These are phyloP conservation scores for Fusarium burgessii DNA, from an alignment of 2,329 filamentous ascomycete species.

Conservation along the genomic window DNA sequence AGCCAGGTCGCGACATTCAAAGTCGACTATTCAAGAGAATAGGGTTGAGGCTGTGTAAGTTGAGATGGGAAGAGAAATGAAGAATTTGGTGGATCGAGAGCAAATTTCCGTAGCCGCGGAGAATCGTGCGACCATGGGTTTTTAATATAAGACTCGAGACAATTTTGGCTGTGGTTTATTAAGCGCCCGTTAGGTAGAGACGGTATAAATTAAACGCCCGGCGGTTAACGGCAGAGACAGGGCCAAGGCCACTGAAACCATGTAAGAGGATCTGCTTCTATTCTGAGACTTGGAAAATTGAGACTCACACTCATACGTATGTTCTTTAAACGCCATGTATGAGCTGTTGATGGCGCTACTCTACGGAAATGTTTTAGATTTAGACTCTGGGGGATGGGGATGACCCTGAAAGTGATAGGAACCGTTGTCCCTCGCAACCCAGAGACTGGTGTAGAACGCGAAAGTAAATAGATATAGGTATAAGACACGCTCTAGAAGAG, in stretches of 20 bases:
- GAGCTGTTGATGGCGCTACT: slow-evolving; percentile 8
- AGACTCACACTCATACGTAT: slow-evolving; percentile 8
- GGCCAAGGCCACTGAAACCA: slow-evolving; percentile 39
- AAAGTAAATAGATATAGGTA: slow-evolving; percentile 25
- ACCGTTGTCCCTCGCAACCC: slow-evolving; percentile 34
- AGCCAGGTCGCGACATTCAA: slow-evolving; percentile 10
- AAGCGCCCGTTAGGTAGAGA: slow-evolving; percentile 34
- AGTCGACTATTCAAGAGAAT: background rate
- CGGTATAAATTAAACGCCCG: slow-evolving; percentile 34
- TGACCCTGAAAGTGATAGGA: slow-evolving; percentile 38
- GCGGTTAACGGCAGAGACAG: slow-evolving; percentile 30
- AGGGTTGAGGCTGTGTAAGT: slow-evolving; percentile 34
- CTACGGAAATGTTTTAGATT: slow-evolving; percentile 15
- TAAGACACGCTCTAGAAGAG: slow-evolving; percentile 22
- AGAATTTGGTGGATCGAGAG: slow-evolving; percentile 23
- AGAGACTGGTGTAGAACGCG: slow-evolving; percentile 19
- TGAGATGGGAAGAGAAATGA: slow-evolving; percentile 9
- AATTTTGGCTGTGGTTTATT: slow-evolving; percentile 1
- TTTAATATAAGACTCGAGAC: slow-evolving; percentile 21
- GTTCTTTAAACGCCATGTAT: slow-evolving; percentile 5
- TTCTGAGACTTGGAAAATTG: slow-evolving; percentile 27
- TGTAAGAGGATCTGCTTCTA: slow-evolving; percentile 34
- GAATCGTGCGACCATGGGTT: slow-evolving; percentile 38
- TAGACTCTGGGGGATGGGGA: slow-evolving; percentile 13
- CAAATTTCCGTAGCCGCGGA: slow-evolving; percentile 46